Base-by-base conservation (phyloP, 164 flowering plant genomes). In the Stephania yunnanensis region DNA sequence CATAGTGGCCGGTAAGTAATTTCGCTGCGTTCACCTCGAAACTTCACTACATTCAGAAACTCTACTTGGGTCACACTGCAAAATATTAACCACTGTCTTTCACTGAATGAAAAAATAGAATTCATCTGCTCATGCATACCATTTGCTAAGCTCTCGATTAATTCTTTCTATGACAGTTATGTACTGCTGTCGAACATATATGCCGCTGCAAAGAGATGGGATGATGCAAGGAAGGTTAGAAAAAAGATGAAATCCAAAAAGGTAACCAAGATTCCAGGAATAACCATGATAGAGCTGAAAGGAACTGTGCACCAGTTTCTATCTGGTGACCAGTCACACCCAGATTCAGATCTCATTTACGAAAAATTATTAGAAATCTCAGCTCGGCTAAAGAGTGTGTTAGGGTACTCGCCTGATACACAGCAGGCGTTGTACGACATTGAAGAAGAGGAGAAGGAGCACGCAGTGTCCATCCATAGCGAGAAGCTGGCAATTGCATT, bases 181-280 rank as follows among this genome's bases (percentile, higher is more conserved):
- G 71, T 69, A 15, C 71, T 69, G 9, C 71, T 69, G 71, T 69
- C 71, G 45, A 69, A 69, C 71, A 44, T 69, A 36, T 69, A 69
- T 69, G 71, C 71, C 44, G 46, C n/a, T 69, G 71, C 71, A 69
- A 69, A 69, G 45, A 69, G 71, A 69, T 69, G 71, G 71, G 71
- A 69, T 69, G 71, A 69, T 69, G 71, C 71, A 13, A 17, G 71
- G 45, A 42, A 42, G 71, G 71, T 69, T 10, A 69, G 71, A 36
- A 44, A 44, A 69, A 45, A 42, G 46, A 69, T 69, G 71, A 69
- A 36, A 69, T 15, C 50, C 50, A 44, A 69, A 69, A 22, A 46
- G 71, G 50, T 69, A 7, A 69, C 71, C 45, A 69, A 69, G 50
- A 48, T 69, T 12, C 71, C 71, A 69, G 71, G 71, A 46, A n/a